Conservation (phyloP, 106 monocot species). For the Gastrodia elata region DNA sequence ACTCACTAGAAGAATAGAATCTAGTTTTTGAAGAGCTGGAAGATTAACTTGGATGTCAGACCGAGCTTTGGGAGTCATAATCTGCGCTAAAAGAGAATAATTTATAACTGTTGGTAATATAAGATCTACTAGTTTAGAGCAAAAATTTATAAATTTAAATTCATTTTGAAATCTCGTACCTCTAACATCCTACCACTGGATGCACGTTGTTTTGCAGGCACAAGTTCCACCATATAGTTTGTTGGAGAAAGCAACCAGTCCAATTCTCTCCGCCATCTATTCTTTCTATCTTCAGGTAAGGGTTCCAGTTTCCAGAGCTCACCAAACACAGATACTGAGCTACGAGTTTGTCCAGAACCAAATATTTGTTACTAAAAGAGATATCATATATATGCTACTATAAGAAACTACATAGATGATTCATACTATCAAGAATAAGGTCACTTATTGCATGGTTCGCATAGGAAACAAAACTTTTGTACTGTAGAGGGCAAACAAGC, state of each 20-base stretch:
- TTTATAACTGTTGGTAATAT: background rate
- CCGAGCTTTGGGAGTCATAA: constrained; percentile 90
- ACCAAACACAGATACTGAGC: constrained; percentile 63
- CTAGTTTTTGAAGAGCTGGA: constrained; percentile 92
- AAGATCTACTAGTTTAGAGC: background rate
- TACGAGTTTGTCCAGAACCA: background rate
- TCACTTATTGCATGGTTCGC: background rate
- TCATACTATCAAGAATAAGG: background rate
- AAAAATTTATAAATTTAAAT: background rate
- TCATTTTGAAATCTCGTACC: constrained; percentile 20
- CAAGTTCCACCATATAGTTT: constrained; percentile 89
- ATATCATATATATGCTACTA: background rate
- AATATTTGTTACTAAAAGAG: background rate
- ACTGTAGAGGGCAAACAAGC: background rate
- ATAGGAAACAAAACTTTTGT: background rate
- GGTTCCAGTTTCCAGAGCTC: constrained; percentile 95
- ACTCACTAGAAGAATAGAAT: constrained; percentile 83
- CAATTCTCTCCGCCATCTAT: constrained; percentile 81
- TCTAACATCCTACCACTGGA: constrained; percentile 68
- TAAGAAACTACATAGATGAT: background rate
- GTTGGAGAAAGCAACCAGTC: constrained; percentile 92
- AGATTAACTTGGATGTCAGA: constrained; percentile 70
- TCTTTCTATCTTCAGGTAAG: constrained; percentile 65
- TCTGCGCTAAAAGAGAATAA: constrained; percentile 34
- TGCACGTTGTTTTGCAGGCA: constrained; percentile 75